Percentiles rank a stretch among this genome's conserved stretches.
phyloP scores from a whole-genome alignment of 2,329 filamentous ascomycete species.

The Aspergillus nomiae region DNA sequence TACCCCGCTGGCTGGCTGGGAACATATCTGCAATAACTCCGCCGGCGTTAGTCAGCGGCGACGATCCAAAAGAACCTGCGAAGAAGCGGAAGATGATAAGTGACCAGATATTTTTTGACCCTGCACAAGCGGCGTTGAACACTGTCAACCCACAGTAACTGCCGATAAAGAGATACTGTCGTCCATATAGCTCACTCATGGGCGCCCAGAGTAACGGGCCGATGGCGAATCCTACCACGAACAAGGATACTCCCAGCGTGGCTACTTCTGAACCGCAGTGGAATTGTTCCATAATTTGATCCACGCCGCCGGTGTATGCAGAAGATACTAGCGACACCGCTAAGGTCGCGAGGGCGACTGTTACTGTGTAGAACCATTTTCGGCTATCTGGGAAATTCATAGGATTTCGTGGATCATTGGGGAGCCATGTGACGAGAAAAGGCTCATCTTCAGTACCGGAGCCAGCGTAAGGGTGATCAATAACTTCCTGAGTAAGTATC shows the following conservation, averaged over 20 bases:
- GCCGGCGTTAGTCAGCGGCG: slow-evolving; percentile 60
- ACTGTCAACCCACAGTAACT: slow-evolving; percentile 47
- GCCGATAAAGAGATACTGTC: slow-evolving; percentile 23
- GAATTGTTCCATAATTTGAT: slow-evolving; percentile 14
- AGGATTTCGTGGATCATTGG: slow-evolving; percentile 18
- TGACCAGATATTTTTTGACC: slow-evolving; percentile 45
- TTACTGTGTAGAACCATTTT: slow-evolving; percentile 15
- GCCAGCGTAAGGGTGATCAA: slow-evolving; percentile 13
- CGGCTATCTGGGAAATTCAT: slow-evolving; percentile 4
- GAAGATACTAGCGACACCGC: slow-evolving; percentile 16
- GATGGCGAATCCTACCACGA: slow-evolving; percentile 43
- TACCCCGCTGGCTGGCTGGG: slow-evolving; percentile 50
- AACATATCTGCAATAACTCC: slow-evolving; percentile 63
- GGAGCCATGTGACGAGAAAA: slow-evolving; percentile 16
- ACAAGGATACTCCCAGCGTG: slow-evolving; percentile 21
- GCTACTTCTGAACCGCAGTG: slow-evolving; percentile 13
- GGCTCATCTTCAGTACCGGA: slow-evolving; percentile 18
- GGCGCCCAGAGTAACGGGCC: slow-evolving; percentile 41
- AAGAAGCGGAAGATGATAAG: slow-evolving; percentile 68
- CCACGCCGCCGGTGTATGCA: slow-evolving; percentile 15
- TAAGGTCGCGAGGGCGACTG: slow-evolving; percentile 13
- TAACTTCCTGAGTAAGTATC: slow-evolving; percentile 13
- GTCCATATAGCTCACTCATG: slow-evolving; percentile 27
- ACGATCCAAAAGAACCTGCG: slow-evolving; percentile 60
- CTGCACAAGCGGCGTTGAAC: slow-evolving; percentile 62